Evolutionary conservation across 352 stramenopile genomes (phyloP), one percentile per base, ranked within the genome.

Genomic region (Globisporangium rhizosaccharum): DNA sequence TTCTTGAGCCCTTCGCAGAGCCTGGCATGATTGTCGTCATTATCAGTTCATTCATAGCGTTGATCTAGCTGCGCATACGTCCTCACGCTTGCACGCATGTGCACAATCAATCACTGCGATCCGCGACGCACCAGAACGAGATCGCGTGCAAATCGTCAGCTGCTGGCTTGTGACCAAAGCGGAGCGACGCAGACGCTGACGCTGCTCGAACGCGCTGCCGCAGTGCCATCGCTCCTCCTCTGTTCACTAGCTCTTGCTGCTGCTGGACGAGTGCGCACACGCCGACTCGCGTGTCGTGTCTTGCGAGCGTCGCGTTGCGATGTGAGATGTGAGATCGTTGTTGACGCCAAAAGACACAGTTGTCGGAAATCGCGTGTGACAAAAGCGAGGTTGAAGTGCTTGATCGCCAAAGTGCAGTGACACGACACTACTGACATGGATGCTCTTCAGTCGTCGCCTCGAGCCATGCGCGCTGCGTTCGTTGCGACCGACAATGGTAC

Each of bases 1-100:
- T 92, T 92, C 66, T 85, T 88, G 18, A 76, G 49, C 0, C 80
- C 82, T 48, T 92, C 76, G 48, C 82, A 88, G 18, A 92, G 67
- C 82, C 82, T 91, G 42, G 30, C 30, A 12, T 12, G 11, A n/a
- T 49, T 15, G 41, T 46, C 14, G 5, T 8, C 7, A 37, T 44
- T 9, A 18, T 7, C 17, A 44, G 48, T 10, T 10, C 44, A 25
- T 49, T 28, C 44, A 49, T 18, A 25, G 15, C 10, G 28, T 33
- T 6, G 28, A 33, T 8, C 10, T 2, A 14, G 44, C 20, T 18
- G 2, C n/a, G 44, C 20, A 18, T 30, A 12, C 10, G 44, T 49
- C 6, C 7, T 5, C n/a, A 28, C 17, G 28, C 41, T 30, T 17
- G 46, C n/a, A 23, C 23, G 17, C 10, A 52, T 30, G 36, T 20